Evolutionary conservation across 805 yeast species (phyloP).

Genomic region (Kodamaea leandrae): DNA sequence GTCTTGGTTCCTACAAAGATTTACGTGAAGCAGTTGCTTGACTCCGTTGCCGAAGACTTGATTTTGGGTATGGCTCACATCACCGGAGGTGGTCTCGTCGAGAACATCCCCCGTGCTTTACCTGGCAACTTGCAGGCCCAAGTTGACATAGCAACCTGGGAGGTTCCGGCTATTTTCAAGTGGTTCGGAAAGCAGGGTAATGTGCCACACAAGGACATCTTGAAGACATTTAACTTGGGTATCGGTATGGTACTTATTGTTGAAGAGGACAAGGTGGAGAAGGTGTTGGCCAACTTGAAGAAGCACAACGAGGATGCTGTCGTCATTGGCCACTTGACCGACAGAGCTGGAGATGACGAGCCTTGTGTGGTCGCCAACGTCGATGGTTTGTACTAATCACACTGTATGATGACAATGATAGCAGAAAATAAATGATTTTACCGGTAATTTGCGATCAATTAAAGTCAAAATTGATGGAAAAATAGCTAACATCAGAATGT

Average conservation of each 20-base stretch:
- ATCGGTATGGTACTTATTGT: constrained; percentile 94
- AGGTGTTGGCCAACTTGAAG: constrained; percentile 51
- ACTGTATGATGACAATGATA: background rate
- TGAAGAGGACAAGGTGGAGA: constrained; percentile 59
- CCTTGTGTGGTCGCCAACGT: constrained; percentile 59
- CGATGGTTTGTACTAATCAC: constrained; percentile 39
- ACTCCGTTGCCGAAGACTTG: constrained; percentile 63
- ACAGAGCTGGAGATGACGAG: constrained; percentile 44
- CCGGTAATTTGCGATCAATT: no score
- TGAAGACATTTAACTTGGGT: constrained; percentile 94
- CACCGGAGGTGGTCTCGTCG: constrained; percentile 98
- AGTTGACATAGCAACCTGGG: constrained; percentile 78
- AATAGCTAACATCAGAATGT: background rate
- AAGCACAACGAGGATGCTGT: constrained; percentile 74
- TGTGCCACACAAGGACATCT: constrained; percentile 79
- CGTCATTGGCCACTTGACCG: constrained; percentile 39
- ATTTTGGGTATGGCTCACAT: constrained; percentile 91
- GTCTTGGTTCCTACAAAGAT: constrained; percentile 87
- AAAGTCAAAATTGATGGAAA: background rate
- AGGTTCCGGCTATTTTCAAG: constrained; percentile 82
- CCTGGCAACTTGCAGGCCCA: constrained; percentile 78
- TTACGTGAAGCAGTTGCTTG: constrained; percentile 87
- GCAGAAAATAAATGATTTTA: background rate
- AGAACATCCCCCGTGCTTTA: constrained; percentile 92
- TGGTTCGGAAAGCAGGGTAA: constrained; percentile 93